Evolutionary conservation across 2,329 filamentous ascomycete genomes (phyloP).

Genomic region (Sordariomycetes sp.): DNA sequence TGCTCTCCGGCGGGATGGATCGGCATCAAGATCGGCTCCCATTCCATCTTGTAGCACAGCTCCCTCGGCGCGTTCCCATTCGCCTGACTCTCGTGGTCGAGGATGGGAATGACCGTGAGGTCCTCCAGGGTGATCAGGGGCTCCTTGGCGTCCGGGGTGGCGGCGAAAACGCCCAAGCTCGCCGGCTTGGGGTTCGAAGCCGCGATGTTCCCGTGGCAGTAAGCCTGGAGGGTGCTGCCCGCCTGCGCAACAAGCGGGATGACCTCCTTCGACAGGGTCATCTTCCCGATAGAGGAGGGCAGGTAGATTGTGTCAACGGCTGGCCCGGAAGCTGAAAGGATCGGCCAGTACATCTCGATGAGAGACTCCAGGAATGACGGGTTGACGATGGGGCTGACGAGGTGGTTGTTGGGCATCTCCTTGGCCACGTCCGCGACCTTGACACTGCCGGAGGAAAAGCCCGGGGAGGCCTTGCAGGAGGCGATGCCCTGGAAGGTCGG

Average conservation of each 20-base stretch:
- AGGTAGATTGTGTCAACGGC: conserved; percentile 20
- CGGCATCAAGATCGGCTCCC: conserved; percentile 9
- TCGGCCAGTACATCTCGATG: conserved; percentile 18
- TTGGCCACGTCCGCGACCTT: conserved; percentile 6
- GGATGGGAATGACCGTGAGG: conserved; percentile 11
- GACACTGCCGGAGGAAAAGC: conserved; percentile 6
- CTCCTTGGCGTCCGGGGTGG: conserved; percentile 8
- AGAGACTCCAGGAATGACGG: conserved; percentile 12
- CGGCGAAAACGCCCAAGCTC: conserved; percentile 11
- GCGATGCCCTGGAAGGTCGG: conserved; percentile 23
- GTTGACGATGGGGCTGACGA: conserved; percentile 10
- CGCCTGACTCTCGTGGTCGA: conserved; percentile 9
- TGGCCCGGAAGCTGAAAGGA: conserved; percentile 17
- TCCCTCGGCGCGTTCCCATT: conserved; percentile 8
- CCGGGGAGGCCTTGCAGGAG: conserved; percentile 6
- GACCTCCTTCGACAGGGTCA: conserved; percentile 16
- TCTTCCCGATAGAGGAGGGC: conserved; percentile 18
- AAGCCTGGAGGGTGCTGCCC: conserved; percentile 16
- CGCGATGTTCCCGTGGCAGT: conserved; percentile 9
- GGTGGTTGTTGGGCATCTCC: conserved; percentile 12
- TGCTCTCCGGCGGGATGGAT: neutral
- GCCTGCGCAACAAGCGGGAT: conserved; percentile 19
- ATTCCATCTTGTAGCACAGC: conserved; percentile 14
- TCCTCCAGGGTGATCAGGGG: conserved; percentile 14
- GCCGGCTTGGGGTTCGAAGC: conserved; percentile 8